A percentile compares a stretch with the other conserved stretches of the same genome.
Conservation (phyloP, 345 rosid species). For the Citrus medica region DNA sequence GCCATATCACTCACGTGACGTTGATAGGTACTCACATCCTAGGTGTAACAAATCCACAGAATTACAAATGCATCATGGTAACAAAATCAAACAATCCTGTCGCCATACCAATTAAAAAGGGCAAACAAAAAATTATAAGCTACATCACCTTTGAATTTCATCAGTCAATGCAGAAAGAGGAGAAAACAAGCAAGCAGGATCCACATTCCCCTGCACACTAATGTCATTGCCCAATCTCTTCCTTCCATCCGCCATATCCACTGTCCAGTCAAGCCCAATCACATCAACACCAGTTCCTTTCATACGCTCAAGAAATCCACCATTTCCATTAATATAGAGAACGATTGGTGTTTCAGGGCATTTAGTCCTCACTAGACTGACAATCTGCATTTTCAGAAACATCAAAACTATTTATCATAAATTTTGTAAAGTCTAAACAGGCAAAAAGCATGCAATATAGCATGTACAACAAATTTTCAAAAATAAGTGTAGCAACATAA, state of each 20-base stretch:
- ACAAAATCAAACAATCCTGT: not conserved
- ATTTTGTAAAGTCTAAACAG: not conserved
- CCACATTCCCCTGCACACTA: conserved; percentile 88
- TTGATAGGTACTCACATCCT: not conserved
- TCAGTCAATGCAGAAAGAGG: conserved; percentile 76
- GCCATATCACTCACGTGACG: not conserved
- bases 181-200: conserved; percentile 79
- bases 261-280: conserved; percentile 95
- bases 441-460: not conserved
- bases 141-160: conserved; percentile 64
- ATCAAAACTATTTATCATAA: not conserved
- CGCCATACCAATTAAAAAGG: not conserved
- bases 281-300: conserved; percentile 87
- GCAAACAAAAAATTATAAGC: not conserved
- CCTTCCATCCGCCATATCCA: conserved; percentile 93
- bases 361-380: conserved; percentile 48
- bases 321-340: conserved; percentile 89
- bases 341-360: conserved; percentile 88
- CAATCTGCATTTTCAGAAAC: conserved; percentile 48
- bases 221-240: conserved; percentile 60
- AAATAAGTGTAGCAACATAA: not conserved
- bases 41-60: not conserved
- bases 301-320: conserved; percentile 93
- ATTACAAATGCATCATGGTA: not conserved
- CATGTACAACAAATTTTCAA: not conserved